Evolutionary conservation across 78 protist species (phyloP), one percentile per base, ranked within the genome.

Genomic region (Emiliania huxleyi): DNA sequence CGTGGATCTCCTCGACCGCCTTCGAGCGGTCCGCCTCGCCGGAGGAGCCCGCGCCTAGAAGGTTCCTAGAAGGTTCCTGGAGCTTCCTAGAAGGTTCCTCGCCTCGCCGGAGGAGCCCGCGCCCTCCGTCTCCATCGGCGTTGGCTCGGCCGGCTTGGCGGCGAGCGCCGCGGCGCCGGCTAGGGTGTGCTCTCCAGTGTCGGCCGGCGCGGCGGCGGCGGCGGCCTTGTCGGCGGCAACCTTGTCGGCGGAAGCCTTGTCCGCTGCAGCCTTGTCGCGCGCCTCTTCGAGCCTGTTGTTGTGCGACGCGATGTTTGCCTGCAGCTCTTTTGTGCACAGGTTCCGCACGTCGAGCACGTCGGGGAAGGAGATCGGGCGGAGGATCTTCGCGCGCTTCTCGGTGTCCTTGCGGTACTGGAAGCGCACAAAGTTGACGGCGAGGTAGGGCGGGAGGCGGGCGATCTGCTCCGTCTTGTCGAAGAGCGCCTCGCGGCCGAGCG

Each of bases 381-480:
- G 93, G 40, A 97, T 94, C 93, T 98, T 98, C 11, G 97, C 94
- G 56, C 93, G 94, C 23, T 55, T 89, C n/a, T 85, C 42, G 5
- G 56, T 85, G 42, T 91, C 92, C 21, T 89, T 52, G 46, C 95
- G 92, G 98, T 98, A 98, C 40, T 42, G 55, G 95, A 98, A 98
- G 44, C 99, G 94, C 3, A 97, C 98, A 40, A 97, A 92, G 40
- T 97, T 88, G 37, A 98, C 96, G 23, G 84, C 56, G 29, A 98
- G 94, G 91, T 95, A 97, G 23, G 69, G 55, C 35, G 99, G 99
- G 45, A 98, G 95, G 25, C 91, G 85, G 5, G 91, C 23, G 55
- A 97, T 29, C 48, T 11, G n/a, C n/a, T 90, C n/a, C 43, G 37
- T 87, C 92, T 95, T 93, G 4, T 0, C 15, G 92, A 49, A 98